phyloP scores from a whole-genome alignment of 371 early-diverging fungal genomes.

The Dichotomocladium elegans region DNA sequence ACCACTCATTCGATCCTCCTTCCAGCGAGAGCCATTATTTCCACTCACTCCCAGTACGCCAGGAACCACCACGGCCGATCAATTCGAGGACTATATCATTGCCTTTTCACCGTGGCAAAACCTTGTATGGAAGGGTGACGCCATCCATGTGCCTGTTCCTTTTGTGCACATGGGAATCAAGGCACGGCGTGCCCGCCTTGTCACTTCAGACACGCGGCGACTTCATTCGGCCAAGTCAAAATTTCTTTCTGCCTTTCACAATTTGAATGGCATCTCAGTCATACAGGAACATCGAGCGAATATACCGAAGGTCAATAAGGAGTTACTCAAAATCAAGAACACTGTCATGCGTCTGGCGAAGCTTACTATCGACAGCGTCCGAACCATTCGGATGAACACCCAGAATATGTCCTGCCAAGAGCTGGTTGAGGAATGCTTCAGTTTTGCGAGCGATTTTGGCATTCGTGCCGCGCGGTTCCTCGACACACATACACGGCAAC shows the following conservation, averaged over 20 bases:
- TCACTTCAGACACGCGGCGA: conserved; percentile 45
- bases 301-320: conserved; percentile 53
- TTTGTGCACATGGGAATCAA: conserved; percentile 55
- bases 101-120: conserved; percentile 54
- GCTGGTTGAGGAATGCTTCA: conserved; percentile 75
- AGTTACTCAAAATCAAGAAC: conserved; percentile 53
- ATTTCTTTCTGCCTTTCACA: conserved; percentile 42
- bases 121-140: conserved; percentile 57
- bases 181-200: conserved; percentile 62
- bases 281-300: conserved; percentile 59
- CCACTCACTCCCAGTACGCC: conserved; percentile 10
- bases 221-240: conserved; percentile 43
- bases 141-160: conserved; percentile 33
- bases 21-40: conserved; percentile 15
- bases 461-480: conserved; percentile 61
- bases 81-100: conserved; percentile 46
- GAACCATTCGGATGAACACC: conserved; percentile 49
- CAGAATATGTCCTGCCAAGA: conserved; percentile 60
- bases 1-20: conserved; percentile 26
- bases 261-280: conserved; percentile 40
- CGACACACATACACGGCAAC: conserved; percentile 46
- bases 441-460: conserved; percentile 79
- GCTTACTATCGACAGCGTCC: conserved; percentile 50
- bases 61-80: not conserved
- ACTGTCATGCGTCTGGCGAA: conserved; percentile 55